A percentile compares a stretch with the other conserved stretches of the same genome.
phyloP scores from a whole-genome alignment of 805 yeast genomes.

The Diddensiella caesifluorescens region DNA sequence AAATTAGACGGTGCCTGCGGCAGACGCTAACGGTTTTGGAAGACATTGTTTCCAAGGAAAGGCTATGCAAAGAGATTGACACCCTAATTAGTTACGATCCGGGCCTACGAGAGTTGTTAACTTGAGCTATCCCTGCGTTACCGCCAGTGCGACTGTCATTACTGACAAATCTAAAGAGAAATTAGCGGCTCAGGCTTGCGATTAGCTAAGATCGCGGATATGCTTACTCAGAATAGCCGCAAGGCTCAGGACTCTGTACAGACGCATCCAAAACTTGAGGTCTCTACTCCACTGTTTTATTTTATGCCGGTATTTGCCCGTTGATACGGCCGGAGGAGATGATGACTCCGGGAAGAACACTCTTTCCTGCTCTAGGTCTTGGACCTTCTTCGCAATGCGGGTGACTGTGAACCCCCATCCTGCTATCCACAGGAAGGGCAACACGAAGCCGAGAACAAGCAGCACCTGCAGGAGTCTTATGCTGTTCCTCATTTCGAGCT shows the following conservation, averaged over 20 bases:
- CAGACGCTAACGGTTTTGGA: background rate
- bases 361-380: slow-evolving; percentile 3
- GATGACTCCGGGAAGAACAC: background rate
- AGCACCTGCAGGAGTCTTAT: background rate
- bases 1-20: background rate
- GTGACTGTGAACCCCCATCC: slow-evolving; percentile 1
- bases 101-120: background rate
- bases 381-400: background rate
- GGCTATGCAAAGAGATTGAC: background rate
- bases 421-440: slow-evolving; percentile 5
- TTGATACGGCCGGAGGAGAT: background rate
- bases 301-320: background rate
- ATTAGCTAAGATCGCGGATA: too few relatives aligned
- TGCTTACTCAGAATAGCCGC: background rate
- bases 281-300: background rate
- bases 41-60: background rate
- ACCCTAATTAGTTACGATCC: background rate
- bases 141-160: background rate
- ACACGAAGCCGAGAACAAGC: slow-evolving; percentile 3
- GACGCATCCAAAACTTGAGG: background rate
- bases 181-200: too few relatives aligned
- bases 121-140: background rate
- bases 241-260: background rate
- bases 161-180: too few relatives aligned
- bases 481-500: background rate